Evolutionary conservation across 352 stramenopile genomes (phyloP).

Genomic region (Phytophthora colocasiae): DNA sequence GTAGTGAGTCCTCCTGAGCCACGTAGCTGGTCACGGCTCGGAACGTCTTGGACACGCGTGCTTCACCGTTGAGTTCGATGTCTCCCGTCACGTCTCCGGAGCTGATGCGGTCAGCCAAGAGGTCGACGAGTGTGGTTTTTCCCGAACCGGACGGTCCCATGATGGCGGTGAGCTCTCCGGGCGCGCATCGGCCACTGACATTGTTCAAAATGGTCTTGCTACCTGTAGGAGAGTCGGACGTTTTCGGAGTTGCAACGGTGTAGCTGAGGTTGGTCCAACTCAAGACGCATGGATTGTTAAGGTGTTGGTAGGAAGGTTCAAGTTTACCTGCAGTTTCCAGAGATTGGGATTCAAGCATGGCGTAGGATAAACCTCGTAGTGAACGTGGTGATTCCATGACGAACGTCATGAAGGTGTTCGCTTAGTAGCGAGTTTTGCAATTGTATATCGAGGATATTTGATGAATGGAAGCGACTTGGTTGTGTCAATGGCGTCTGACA

Average conservation of each 20-base stretch:
- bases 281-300: constrained; percentile 21
- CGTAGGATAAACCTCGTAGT: constrained; percentile 2
- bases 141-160: constrained; percentile 68
- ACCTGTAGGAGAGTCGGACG: constrained; percentile 9
- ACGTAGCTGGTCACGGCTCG: constrained; percentile 65
- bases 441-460: not conserved
- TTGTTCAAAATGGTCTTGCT: constrained; percentile 58
- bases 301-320: constrained; percentile 13
- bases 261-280: constrained; percentile 27
- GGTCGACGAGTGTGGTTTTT: constrained; percentile 72
- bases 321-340: constrained; percentile 19
- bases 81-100: constrained; percentile 48
- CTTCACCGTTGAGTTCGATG: constrained; percentile 62
- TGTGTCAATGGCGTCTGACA: not conserved
- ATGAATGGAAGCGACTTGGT: not conserved
- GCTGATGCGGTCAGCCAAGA: constrained; percentile 66
- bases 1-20: constrained; percentile 68
- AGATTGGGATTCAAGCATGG: constrained; percentile 11
- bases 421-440: not conserved
- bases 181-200: constrained; percentile 57
- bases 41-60: constrained; percentile 45
- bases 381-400: constrained; percentile 15
- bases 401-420: not conserved
- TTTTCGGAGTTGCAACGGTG: not conserved
- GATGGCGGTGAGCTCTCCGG: constrained; percentile 67